Evolutionary conservation across 331 rosid species (phyloP).

Genomic region (Dryas integrifolia): DNA sequence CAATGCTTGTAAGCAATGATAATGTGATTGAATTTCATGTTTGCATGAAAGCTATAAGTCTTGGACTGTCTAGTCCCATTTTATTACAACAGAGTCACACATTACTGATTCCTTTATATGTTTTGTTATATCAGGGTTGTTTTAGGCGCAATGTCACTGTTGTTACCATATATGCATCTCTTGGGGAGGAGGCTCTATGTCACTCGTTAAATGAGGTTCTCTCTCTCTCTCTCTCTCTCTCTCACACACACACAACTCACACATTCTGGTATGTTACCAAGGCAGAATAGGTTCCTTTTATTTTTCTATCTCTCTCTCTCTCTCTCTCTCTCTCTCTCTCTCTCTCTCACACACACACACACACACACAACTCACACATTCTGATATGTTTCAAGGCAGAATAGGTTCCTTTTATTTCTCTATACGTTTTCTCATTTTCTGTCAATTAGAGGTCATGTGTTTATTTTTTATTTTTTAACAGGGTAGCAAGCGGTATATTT

Average conservation of each 20-base stretch:
- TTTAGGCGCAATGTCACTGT: conserved; percentile 89
- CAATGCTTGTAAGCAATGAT: background rate
- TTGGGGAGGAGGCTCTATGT: conserved; percentile 93
- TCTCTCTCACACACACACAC: background rate
- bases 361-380: too few species aligned
- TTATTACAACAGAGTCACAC: background rate
- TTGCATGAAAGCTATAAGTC: conserved; percentile 2
- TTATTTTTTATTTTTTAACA: background rate
- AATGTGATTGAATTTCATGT: background rate
- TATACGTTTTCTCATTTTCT: background rate
- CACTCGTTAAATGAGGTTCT: conserved; percentile 88
- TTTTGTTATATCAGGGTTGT: conserved; percentile 61
- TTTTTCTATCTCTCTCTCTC: conserved; percentile 7
- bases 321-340: background rate
- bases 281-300: too few species aligned
- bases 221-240: conserved; percentile 24
- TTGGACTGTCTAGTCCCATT: background rate
- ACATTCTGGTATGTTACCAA: too few species aligned
- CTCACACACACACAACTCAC: background rate
- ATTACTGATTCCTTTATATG: background rate
- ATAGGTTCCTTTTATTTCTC: background rate
- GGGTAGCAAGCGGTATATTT: background rate
- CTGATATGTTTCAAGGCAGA: background rate
- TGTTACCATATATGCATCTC: conserved; percentile 86
- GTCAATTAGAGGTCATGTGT: background rate